Evolutionary conservation across 345 rosid species (phyloP).

Genomic region (Linum usitatissimum): DNA sequence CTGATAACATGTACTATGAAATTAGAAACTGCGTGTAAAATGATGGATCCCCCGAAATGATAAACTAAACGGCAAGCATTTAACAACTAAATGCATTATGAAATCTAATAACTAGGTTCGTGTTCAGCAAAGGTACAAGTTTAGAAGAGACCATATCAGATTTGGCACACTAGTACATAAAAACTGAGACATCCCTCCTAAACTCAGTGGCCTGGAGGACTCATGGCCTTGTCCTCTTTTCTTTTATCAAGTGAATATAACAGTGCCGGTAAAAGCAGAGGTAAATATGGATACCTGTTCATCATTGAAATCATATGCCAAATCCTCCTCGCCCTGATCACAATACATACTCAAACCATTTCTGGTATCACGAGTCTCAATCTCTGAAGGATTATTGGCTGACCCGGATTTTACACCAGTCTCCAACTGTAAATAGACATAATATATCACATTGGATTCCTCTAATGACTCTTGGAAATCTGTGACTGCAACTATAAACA

Average conservation of each 20-base stretch:
- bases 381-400: conserved; percentile 29
- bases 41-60: not conserved
- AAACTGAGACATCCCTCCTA: no score
- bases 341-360: conserved; percentile 19
- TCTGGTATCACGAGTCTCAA: conserved; percentile 20
- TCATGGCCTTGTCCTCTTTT: no score
- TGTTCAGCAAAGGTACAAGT: no score
- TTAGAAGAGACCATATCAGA: no score
- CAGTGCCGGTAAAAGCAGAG: no score
- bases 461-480: conserved; percentile 23
- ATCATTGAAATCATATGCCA: conserved; percentile 53
- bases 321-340: conserved; percentile 29
- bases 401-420: conserved; percentile 35
- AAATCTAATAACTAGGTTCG: no score
- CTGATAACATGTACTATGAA: no score
- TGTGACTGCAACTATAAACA: conserved; percentile 60
- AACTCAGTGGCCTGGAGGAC: no score
- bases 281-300: conserved; percentile 42
- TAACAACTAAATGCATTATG: no score
- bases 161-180: no score
- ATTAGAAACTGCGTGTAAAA: not conserved
- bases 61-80: no score
- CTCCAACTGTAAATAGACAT: conserved; percentile 44
- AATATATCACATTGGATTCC: conserved; percentile 43
- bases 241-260: no score